Base-by-base conservation (phyloP, 2,329 filamentous ascomycete species). In the Apiospora sp. region DNA sequence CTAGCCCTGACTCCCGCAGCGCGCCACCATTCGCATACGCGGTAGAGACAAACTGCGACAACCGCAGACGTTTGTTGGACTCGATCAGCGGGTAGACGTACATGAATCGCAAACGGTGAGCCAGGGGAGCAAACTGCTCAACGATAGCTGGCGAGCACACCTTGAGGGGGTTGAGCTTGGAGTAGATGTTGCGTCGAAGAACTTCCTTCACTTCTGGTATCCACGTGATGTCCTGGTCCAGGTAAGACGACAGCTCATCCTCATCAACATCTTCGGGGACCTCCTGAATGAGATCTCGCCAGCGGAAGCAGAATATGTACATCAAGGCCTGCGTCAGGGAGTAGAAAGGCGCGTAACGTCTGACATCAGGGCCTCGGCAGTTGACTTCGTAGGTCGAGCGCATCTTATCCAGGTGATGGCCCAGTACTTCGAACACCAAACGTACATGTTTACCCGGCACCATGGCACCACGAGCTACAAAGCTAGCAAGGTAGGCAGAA, bases 251-350 rank as follows among this genome's bases (percentile, higher is more conserved):
- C 14, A 86, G 84, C 73, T 92, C 90, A 73, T 90, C 92, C 75
- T 85, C 89, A 83, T 90, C 93, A 72, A 89, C 88, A 74, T 83
- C 86, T 73, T 91, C 87, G 1, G 89, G 86, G 4, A 88, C 89
- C 1, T 89, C 88, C 27, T 89, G 86, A 72, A 94, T 92, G 67
- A 99, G 87, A 79, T 98, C 96, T 74, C 94, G 92, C 96, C 96
- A 99, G 71, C 96, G 92, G 86, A 99, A 99, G 86, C 96, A 99
- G 80, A 97, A 98, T 73, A 97, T 96, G 84, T 98, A 98, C 34
- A 98, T 89, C 3, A 97, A 87, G 1, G 95, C 95, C 82, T 98
- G 95, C n/a, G 93, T 91, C 68, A 95, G 91, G 24, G 93, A 92
- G 81, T 98, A 98, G 83, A 97, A 98, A 19, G 93, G 90, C 68